These are phyloP conservation scores for Pseudognaphalium luteoalbum DNA, from an alignment of 129 eudicot species.

Conservation along the genomic window DNA sequence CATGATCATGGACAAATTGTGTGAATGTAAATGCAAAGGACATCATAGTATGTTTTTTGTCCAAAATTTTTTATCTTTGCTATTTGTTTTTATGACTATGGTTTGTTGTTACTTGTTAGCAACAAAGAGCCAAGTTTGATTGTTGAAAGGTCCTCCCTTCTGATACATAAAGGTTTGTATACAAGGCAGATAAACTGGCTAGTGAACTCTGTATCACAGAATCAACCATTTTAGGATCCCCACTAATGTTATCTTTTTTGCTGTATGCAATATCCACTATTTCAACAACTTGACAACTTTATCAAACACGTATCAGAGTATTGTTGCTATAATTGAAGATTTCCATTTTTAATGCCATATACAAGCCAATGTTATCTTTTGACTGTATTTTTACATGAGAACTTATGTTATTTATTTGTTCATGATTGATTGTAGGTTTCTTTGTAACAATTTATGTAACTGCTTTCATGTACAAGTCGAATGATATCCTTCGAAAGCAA, in stretches of 20 bases:
- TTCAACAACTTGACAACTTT: not conserved
- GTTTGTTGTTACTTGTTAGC: not conserved
- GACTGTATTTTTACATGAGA: conserved; percentile 2
- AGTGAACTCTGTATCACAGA: conserved; percentile 4
- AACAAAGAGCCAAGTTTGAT: not conserved
- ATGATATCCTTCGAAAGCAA: conserved; percentile 78
- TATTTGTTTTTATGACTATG: not conserved
- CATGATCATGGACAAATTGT: conserved; percentile 7
- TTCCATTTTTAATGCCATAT: conserved; percentile 12
- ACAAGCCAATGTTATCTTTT: not conserved
- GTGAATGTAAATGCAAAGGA: not conserved
- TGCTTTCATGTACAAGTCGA: conserved; percentile 82
- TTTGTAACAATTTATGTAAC: conserved; percentile 65
- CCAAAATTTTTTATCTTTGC: no score
- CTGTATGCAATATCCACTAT: not conserved
- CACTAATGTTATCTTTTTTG: not conserved
- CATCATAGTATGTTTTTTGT: not conserved
- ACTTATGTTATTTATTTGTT: conserved; percentile 20
- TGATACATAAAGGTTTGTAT: not conserved
- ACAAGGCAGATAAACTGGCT: not conserved
- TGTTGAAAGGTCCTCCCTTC: not conserved
- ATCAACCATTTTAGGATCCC: conserved; percentile 1
- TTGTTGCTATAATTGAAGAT: conserved; percentile 6
- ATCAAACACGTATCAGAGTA: not conserved
- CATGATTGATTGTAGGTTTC: conserved; percentile 55